A percentile compares a stretch with the other conserved stretches of the same genome.
phyloP scores from a whole-genome alignment of 768 basidiomycete species.

The Cyclocybe aegerita region DNA sequence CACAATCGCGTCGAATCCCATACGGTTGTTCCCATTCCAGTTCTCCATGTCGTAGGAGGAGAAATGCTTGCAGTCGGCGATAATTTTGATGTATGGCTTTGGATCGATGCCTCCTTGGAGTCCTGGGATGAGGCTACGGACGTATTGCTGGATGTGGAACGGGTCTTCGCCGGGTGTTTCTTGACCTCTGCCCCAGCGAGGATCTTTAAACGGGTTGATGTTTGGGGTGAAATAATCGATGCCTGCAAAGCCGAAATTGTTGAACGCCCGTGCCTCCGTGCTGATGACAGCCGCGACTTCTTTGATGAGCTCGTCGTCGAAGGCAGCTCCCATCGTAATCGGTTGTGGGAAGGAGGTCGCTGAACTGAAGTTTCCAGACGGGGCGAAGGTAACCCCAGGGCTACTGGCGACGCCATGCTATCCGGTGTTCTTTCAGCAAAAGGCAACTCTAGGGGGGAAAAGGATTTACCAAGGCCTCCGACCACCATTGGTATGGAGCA shows the following conservation, averaged over 20 bases:
- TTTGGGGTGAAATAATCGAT: slow-evolving; percentile 61
- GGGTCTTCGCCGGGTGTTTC: slow-evolving; percentile 66
- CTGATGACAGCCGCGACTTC: slow-evolving; percentile 49
- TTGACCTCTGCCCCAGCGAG: slow-evolving; percentile 62
- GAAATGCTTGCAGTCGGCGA: slow-evolving; percentile 61
- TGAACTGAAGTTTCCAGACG: slow-evolving; percentile 50
- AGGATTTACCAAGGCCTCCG: slow-evolving; percentile 49
- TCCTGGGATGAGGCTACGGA: slow-evolving; percentile 51
- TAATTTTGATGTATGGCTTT: slow-evolving; percentile 46
- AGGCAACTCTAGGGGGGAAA: neutral
- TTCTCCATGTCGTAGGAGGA: slow-evolving; percentile 59
- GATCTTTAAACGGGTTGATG: slow-evolving; percentile 59
- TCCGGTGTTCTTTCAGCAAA: neutral
- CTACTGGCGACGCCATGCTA: slow-evolving; percentile 57
- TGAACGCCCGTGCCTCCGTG: slow-evolving; percentile 59
- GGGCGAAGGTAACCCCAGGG: slow-evolving; percentile 51
- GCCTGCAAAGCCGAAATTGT: slow-evolving; percentile 51
- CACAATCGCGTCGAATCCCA: slow-evolving; percentile 53
- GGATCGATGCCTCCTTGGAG: slow-evolving; percentile 60
- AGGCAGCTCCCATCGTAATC: slow-evolving; percentile 52
- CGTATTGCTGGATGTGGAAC: slow-evolving; percentile 51
- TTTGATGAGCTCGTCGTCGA: slow-evolving; percentile 53
- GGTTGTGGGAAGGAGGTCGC: slow-evolving; percentile 62
- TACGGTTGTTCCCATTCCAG: slow-evolving; percentile 51
- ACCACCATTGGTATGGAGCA: slow-evolving; percentile 61